A percentile compares a stretch with the other conserved stretches of the same genome.
phyloP scores from a whole-genome alignment of 495 filamentous ascomycete genomes.

The Tetracladium setigerum region DNA sequence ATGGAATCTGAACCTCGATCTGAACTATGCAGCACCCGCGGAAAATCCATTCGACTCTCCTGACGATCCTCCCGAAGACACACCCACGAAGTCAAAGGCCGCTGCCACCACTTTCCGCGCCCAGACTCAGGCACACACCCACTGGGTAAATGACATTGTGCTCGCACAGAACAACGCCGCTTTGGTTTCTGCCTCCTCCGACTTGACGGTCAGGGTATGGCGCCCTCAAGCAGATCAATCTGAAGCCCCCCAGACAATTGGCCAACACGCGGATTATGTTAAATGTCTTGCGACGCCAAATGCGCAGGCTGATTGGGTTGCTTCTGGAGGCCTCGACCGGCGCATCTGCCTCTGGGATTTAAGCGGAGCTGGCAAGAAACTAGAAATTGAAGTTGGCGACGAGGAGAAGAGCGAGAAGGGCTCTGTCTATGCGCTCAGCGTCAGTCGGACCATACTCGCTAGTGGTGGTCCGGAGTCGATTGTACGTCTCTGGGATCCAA shows the following conservation, averaged over 20 bases:
- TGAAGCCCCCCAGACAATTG: conserved; percentile 69
- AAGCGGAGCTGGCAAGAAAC: conserved; percentile 71
- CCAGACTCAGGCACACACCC: conserved; percentile 95
- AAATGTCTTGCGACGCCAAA: conserved; percentile 81
- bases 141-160: conserved; percentile 98
- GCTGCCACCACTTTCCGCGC: conserved; percentile 63
- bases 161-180: conserved; percentile 75
- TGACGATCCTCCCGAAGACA: conserved; percentile 23
- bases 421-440: conserved; percentile 81
- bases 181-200: conserved; percentile 89
- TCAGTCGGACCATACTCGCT: conserved; percentile 58
- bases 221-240: conserved; percentile 68
- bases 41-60: conserved; percentile 27
- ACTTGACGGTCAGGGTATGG: conserved; percentile 93
- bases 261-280: conserved; percentile 91
- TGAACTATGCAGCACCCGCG: conserved; percentile 20
- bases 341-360: conserved; percentile 92
- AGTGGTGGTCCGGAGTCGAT: conserved; percentile 93
- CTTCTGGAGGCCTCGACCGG: conserved; percentile 90
- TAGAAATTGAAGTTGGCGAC: conserved; percentile 74
- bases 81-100: conserved; percentile 26
- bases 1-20: conserved; percentile 69
- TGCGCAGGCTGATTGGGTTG: conserved; percentile 73
- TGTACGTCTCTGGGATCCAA: conserved; percentile 88
- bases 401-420: conserved; percentile 84